Conservation (phyloP, 116 monocot genomes). For the Iris pallida region DNA sequence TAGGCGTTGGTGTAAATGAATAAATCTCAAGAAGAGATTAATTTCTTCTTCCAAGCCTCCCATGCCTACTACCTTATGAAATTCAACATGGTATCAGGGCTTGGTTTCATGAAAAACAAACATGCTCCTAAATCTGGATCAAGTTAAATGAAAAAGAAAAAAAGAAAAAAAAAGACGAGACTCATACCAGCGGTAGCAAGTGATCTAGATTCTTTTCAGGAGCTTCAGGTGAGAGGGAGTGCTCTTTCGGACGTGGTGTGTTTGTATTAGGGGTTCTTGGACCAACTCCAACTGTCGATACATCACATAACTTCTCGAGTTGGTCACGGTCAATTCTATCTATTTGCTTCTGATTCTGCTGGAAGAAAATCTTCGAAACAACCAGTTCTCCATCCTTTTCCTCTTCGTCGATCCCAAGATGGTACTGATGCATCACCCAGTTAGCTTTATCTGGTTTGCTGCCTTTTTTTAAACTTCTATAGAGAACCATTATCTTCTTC, state of each 20-base stretch:
- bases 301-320: conserved; percentile 18
- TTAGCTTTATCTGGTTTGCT: conserved; percentile 76
- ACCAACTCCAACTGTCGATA: conserved; percentile 15
- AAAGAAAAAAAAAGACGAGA: no score
- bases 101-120: no score
- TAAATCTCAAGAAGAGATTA: no score
- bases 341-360: conserved; percentile 29
- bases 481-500: conserved; percentile 96
- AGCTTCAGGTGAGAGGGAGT: conserved; percentile 12
- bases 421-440: conserved; percentile 99
- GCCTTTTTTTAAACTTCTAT: conserved; percentile 52
- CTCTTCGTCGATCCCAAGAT: conserved; percentile 81
- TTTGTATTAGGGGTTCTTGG: conserved; percentile 62
- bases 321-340: conserved; percentile 31
- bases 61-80: no score
- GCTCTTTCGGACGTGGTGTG: conserved; percentile 36
- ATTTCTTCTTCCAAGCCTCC: no score
- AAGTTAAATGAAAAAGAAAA: no score
- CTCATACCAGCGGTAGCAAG: conserved; percentile 30
- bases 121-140: no score
- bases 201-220: conserved; percentile 8
- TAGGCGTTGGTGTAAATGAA: no score
- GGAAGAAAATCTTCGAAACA: conserved; percentile 78
- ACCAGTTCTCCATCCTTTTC: conserved; percentile 84
- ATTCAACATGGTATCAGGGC: no score